Evolutionary conservation across 139 green algal genomes (phyloP).

Genomic region (Chlamydomonas schloesseri): DNA sequence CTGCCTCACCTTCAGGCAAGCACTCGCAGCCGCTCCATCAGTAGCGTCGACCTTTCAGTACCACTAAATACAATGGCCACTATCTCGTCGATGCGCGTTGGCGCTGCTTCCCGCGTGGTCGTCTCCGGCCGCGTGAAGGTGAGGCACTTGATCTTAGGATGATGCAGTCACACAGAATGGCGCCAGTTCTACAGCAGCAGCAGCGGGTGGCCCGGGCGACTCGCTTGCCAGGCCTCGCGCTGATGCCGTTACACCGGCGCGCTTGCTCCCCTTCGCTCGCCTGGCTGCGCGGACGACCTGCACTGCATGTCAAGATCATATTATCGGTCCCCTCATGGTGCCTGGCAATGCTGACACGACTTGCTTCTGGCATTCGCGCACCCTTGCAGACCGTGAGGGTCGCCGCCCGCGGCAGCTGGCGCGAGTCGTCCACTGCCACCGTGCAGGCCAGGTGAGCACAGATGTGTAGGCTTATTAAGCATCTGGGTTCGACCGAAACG

Average conservation of each 20-base stretch:
- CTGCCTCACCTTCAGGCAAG: no score
- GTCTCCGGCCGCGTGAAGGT: slow-evolving; percentile 28
- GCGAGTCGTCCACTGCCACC: background rate
- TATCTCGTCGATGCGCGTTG: slow-evolving; percentile 18
- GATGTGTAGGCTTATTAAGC: no score
- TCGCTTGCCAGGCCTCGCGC: no score
- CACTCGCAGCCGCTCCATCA: no score
- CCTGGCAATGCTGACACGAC: background rate
- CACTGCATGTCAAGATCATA: no score
- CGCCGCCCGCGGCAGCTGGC: slow-evolving; percentile 19
- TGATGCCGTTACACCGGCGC: no score
- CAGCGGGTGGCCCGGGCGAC: no score
- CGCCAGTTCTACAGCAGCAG: background rate
- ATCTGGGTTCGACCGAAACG: no score
- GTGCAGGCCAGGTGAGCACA: background rate
- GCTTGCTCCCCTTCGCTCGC: no score
- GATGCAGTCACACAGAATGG: no score
- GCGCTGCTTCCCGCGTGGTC: slow-evolving; percentile 23
- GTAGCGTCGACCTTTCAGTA: background rate
- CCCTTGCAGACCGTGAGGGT: slow-evolving; percentile 40
- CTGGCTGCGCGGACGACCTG: no score
- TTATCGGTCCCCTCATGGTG: background rate
- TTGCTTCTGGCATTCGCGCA: background rate
- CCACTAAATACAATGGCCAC: background rate
- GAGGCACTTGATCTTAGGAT: background rate